A percentile compares a stretch with the other conserved stretches of the same genome.
These are phyloP conservation scores for Clavispora fructus DNA, from an alignment of 805 yeast species.

Conservation along the genomic window DNA sequence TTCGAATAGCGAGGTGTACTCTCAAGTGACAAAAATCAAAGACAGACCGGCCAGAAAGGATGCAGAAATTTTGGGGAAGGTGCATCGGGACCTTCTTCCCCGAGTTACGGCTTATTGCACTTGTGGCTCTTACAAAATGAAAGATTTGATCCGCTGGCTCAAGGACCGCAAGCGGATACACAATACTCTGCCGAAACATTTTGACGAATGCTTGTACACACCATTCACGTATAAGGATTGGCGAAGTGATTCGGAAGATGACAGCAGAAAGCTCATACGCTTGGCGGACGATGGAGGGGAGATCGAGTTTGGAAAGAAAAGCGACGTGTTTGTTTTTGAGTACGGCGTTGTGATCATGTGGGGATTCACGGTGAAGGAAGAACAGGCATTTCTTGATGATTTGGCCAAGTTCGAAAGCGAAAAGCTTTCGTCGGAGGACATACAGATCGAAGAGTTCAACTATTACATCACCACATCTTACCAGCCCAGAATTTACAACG, in stretches of 20 bases:
- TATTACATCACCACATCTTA: conserved; percentile 90
- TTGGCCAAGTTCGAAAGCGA: conserved; percentile 89
- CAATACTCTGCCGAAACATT: conserved; percentile 77
- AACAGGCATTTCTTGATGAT: conserved; percentile 72
- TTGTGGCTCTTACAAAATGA: conserved; percentile 86
- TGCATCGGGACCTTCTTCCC: conserved; percentile 78
- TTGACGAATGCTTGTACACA: conserved; percentile 93
- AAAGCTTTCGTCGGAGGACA: conserved; percentile 84
- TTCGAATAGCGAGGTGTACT: conserved; percentile 54
- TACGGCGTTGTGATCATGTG: conserved; percentile 97
- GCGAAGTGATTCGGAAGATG: conserved; percentile 48
- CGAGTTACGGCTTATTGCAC: conserved; percentile 96
- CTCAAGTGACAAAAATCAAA: conserved; percentile 77
- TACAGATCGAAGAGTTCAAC: conserved; percentile 91
- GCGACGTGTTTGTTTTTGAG: conserved; percentile 84
- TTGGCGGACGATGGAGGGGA: conserved; percentile 95
- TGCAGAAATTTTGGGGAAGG: conserved; percentile 88
- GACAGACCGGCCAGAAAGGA: conserved; percentile 88
- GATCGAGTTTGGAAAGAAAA: conserved; percentile 75
- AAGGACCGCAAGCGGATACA: conserved; percentile 69
- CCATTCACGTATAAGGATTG: conserved; percentile 82
- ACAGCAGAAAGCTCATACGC: conserved; percentile 44
- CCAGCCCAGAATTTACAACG: conserved; percentile 94
- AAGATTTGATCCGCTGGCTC: conserved; percentile 79
- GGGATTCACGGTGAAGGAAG: conserved; percentile 89